These are phyloP conservation scores for Boechera retrofracta DNA, from an alignment of 345 rosid genomes.

Conservation along the genomic window DNA sequence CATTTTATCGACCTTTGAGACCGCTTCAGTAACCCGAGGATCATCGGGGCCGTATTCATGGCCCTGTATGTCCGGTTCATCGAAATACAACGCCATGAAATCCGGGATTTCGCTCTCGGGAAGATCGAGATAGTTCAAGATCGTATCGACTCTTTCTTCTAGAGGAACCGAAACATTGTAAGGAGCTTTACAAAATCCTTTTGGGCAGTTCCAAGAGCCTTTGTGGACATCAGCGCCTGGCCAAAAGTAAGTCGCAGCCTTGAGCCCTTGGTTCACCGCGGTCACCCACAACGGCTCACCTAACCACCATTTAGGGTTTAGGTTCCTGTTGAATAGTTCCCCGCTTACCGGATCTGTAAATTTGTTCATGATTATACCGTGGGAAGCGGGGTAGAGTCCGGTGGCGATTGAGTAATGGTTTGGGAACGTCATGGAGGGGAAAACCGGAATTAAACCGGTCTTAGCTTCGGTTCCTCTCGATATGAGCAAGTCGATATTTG, in stretches of 20 bases:
- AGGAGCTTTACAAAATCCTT: slow-evolving; percentile 52
- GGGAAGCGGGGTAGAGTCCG: slow-evolving; percentile 91
- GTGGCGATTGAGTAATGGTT: slow-evolving; percentile 89
- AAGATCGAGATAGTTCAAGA: slow-evolving; percentile 74
- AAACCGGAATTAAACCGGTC: slow-evolving; percentile 84
- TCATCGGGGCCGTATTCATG: slow-evolving; percentile 89
- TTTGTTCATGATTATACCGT: slow-evolving; percentile 71
- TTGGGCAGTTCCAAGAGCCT: slow-evolving; percentile 82
- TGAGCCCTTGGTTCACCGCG: slow-evolving; percentile 71
- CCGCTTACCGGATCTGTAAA: slow-evolving; percentile 70
- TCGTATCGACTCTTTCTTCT: slow-evolving; percentile 78
- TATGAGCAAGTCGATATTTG: slow-evolving; percentile 72
- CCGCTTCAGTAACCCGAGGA: slow-evolving; percentile 70
- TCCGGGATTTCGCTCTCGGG: slow-evolving; percentile 63
- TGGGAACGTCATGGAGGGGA: slow-evolving; percentile 86
- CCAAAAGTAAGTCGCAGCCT: slow-evolving; percentile 86
- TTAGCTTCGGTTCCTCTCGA: slow-evolving; percentile 82
- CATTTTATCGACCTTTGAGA: slow-evolving; percentile 62
- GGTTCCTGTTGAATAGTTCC: slow-evolving; percentile 64
- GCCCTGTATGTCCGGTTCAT: slow-evolving; percentile 90
- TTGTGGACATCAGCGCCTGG: slow-evolving; percentile 94
- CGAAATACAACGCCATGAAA: slow-evolving; percentile 77
- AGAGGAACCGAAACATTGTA: slow-evolving; percentile 72
- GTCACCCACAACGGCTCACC: slow-evolving; percentile 95
- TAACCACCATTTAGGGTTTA: slow-evolving; percentile 90